A percentile compares a stretch with the other conserved stretches of the same genome.
These are phyloP conservation scores for Dendrocalamus latiflorus DNA, from an alignment of 202 grass and related monocot genomes.

Conservation along the genomic window DNA sequence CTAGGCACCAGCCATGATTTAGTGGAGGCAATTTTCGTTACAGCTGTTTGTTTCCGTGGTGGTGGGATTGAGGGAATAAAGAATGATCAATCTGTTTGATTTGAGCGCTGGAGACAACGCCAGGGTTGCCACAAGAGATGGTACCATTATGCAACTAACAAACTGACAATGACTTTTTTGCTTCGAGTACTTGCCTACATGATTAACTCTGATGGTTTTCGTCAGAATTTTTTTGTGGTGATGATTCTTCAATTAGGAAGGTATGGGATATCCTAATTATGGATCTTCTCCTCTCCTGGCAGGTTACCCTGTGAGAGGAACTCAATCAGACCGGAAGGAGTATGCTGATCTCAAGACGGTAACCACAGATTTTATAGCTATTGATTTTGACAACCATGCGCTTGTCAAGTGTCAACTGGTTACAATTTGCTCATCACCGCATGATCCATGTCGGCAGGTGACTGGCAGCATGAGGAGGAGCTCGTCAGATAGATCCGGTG, in stretches of 20 bases:
- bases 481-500: slow-evolving; percentile 40
- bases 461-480: slow-evolving; percentile 27
- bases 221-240: not conserved
- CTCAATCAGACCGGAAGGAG: slow-evolving; percentile 40
- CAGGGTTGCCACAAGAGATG: slow-evolving; percentile 46
- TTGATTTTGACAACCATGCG: not conserved
- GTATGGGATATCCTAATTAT: slow-evolving; percentile 24
- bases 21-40: slow-evolving; percentile 2
- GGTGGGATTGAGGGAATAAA: slow-evolving; percentile 36
- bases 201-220: slow-evolving; percentile 13
- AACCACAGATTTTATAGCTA: not conserved
- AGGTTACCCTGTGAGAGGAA: slow-evolving; percentile 45
- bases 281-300: slow-evolving; percentile 28
- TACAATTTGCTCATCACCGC: slow-evolving; percentile 5
- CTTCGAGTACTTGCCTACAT: slow-evolving; percentile 22
- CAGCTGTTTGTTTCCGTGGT: slow-evolving; percentile 30
- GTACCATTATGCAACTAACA: slow-evolving; percentile 28
- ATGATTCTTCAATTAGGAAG: slow-evolving; percentile 24
- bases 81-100: slow-evolving; percentile 50
- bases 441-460: slow-evolving; percentile 32
- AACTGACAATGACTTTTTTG: slow-evolving; percentile 33
- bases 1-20: slow-evolving; percentile 27
- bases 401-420: not conserved
- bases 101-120: slow-evolving; percentile 41
- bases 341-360: slow-evolving; percentile 33